Percentiles rank a stretch among this genome's conserved stretches.
Evolutionary conservation across 768 basidiomycete genomes (phyloP).

Genomic region (Tephrocybe sp.): DNA sequence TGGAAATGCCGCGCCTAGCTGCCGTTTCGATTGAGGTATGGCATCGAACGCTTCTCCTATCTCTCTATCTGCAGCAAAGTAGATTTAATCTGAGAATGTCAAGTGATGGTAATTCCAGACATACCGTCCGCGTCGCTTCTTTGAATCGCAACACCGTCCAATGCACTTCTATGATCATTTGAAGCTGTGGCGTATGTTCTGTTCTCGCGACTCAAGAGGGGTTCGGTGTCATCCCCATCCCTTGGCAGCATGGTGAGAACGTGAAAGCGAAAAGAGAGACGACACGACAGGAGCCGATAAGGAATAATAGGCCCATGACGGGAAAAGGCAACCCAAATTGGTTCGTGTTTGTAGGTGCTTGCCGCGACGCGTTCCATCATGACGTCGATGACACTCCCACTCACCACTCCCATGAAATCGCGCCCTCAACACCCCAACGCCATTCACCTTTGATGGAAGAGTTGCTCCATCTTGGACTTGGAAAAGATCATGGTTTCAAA

Average conservation of each 20-base stretch:
- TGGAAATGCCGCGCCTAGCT: conserved; percentile 17
- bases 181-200: background rate
- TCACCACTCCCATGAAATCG: too few species aligned
- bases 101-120: background rate
- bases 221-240: background rate
- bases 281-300: background rate
- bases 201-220: background rate
- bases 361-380: too few species aligned
- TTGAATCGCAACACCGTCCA: conserved; percentile 13
- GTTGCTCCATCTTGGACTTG: too few species aligned
- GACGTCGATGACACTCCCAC: too few species aligned
- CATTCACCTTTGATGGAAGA: too few species aligned
- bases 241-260: background rate
- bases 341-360: too few species aligned
- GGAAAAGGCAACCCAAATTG: background rate
- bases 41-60: conserved; percentile 20
- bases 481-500: too few species aligned
- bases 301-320: background rate
- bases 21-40: conserved; percentile 15
- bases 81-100: background rate
- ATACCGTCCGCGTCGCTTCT: conserved; percentile 5
- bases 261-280: background rate
- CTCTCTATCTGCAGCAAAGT: conserved; percentile 2
- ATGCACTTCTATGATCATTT: background rate
- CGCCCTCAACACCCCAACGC: too few species aligned